Conservation (phyloP, 2,329 filamentous ascomycete genomes). For the Microcyclospora pomicola region DNA sequence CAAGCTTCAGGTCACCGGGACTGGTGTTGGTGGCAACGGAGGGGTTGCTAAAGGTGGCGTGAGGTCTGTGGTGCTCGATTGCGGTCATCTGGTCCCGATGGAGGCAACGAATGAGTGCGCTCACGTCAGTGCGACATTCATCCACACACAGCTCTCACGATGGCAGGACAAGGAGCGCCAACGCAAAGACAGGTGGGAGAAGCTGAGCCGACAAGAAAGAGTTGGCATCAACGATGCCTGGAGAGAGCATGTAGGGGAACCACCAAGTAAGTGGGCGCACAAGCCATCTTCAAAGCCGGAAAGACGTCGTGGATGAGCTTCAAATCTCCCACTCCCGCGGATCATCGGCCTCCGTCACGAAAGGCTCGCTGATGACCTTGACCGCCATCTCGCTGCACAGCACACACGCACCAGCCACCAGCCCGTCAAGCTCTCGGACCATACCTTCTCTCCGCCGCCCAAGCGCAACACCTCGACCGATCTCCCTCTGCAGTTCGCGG, state of each 20-base stretch:
- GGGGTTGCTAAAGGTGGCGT: slow-evolving; percentile 1
- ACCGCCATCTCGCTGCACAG: slow-evolving; percentile 92
- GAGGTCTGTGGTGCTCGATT: slow-evolving; percentile 1
- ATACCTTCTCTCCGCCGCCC: slow-evolving; percentile 65
- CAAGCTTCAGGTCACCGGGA: slow-evolving; percentile 1
- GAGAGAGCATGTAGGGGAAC: background rate
- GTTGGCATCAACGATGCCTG: slow-evolving; percentile 3
- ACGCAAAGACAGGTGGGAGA: background rate
- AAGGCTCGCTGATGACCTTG: slow-evolving; percentile 85
- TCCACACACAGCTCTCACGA: background rate
- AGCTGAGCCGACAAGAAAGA: background rate
- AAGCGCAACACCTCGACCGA: slow-evolving; percentile 57
- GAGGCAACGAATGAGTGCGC: slow-evolving; percentile 2
- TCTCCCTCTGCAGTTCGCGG: slow-evolving; percentile 68
- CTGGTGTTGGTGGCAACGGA: slow-evolving; percentile 3
- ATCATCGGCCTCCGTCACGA: slow-evolving; percentile 61
- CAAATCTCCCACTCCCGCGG: slow-evolving; percentile 61
- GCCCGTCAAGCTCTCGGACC: slow-evolving; percentile 76
- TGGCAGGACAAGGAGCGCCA: slow-evolving; percentile 1
- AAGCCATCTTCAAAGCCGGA: background rate
- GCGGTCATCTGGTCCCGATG: slow-evolving; percentile 3
- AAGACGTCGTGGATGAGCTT: slow-evolving; percentile 1
- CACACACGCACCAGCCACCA: slow-evolving; percentile 83
- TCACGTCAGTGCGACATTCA: background rate
- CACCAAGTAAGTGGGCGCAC: background rate